Base-by-base conservation (phyloP, 805 yeast species). In the Candida gorgasii region DNA sequence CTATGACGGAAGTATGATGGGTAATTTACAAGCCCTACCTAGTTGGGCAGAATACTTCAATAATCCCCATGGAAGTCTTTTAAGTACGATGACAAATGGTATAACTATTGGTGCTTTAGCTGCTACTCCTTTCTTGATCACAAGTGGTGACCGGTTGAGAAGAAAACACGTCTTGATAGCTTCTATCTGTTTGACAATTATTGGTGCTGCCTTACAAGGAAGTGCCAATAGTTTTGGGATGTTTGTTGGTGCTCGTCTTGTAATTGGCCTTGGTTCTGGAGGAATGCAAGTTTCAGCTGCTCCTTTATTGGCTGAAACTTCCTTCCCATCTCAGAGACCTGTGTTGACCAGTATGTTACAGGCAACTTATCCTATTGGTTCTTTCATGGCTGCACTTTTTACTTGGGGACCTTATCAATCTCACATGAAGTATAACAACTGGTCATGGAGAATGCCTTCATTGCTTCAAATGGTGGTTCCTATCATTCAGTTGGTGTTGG, bases 391-490 rank as follows among this genome's bases (percentile, higher is more conserved):
- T 4, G 74, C 77, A 16, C 69, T 76, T 73, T 27, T 36, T 18
- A 42, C 45, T 36, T 41, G 24, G 27, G 44, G 44, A 4, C 32
- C 43, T n/a, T 35, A 30, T 16, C 23, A 31, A 16, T 12, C 26
- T 3, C 8, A 18, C 8, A 28, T 53, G 22, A 48, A 63, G 8
- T 36, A 49, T 8, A 50, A 39, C 31, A 54, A 19, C 6, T 38
- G 41, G 41, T 38, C 41, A 18, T 79, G 83, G 83, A 74, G 79
- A 61, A 61, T 78, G 41, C 84, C 84, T 29, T 65, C 79, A 11
- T 66, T 67, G 33, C 45, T 78, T 29, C 84, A 79, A 58, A 76
- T 72, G 27, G 52, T 64, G 11, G 59, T 73, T 48, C 80, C 84
- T 1, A 44, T 59, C 8, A 43, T 75, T 19, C 61, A 77, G 49